phyloP scores from a whole-genome alignment of 768 basidiomycete genomes.

The Rhizopogon vesiculosus region DNA sequence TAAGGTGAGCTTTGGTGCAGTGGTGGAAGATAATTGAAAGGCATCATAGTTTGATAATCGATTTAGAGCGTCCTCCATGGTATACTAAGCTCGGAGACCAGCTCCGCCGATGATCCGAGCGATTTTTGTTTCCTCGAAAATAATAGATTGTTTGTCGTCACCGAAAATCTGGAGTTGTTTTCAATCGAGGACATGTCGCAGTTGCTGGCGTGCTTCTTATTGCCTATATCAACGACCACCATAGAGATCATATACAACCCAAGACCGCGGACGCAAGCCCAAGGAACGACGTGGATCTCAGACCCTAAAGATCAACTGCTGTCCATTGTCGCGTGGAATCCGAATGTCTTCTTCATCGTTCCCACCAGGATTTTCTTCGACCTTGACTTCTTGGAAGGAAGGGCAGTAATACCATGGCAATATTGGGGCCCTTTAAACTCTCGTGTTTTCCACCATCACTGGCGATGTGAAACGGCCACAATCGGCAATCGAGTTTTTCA shows the following conservation, averaged over 20 bases:
- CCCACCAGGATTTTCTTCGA: neutral
- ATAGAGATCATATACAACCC: neutral
- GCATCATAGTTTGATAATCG: neutral
- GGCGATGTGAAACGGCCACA: neutral
- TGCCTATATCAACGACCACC: too few species aligned
- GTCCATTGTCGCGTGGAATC: neutral
- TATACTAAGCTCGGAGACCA: neutral
- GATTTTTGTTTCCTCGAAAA: neutral
- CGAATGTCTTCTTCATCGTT: neutral
- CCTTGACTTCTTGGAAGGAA: neutral
- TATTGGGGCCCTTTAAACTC: neutral
- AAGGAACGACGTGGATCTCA: neutral
- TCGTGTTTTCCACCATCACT: neutral
- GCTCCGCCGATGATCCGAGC: too few species aligned
- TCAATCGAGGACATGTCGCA: neutral
- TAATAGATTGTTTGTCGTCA: neutral
- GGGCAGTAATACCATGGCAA: neutral
- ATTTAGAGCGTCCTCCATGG: neutral
- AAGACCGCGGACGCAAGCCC: neutral
- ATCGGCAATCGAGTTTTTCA: neutral
- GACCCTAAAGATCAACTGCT: neutral
- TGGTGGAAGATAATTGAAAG: neutral
- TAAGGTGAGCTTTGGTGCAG: neutral
- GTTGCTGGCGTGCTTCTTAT: too few species aligned
- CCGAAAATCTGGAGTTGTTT: neutral